Evolutionary conservation across 108 stramenopile genomes (phyloP).

Genomic region (Tribonema minus): DNA sequence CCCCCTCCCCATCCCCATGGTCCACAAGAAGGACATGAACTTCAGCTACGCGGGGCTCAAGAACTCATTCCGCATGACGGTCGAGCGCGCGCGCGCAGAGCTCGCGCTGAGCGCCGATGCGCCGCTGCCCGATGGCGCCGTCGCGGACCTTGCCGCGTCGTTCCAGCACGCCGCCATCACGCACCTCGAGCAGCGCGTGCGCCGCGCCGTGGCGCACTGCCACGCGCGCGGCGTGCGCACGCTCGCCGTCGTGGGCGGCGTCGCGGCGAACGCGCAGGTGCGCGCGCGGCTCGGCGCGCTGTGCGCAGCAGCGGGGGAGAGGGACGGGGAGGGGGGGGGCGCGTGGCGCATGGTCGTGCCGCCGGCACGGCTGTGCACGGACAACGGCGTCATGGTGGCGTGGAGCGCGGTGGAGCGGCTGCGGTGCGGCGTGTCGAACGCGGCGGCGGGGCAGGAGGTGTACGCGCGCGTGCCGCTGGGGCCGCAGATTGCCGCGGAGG

Average conservation of each 20-base stretch:
- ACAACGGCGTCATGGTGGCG: constrained; percentile 85
- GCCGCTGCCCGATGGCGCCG: constrained; percentile 27
- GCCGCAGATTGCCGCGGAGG: too few relatives aligned
- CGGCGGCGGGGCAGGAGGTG: constrained; percentile 40
- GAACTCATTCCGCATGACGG: constrained; percentile 71
- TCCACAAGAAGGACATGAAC: constrained; percentile 76
- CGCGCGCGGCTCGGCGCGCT: constrained; percentile 52
- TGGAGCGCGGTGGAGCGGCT: constrained; percentile 91
- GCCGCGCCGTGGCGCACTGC: constrained; percentile 65
- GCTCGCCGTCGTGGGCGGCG: constrained; percentile 93
- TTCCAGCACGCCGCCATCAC: constrained; percentile 86
- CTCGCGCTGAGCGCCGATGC: constrained; percentile 53
- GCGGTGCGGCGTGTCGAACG: constrained; percentile 72
- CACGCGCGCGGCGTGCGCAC: constrained; percentile 61
- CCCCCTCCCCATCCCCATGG: constrained; percentile 75
- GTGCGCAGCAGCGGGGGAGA: background rate
- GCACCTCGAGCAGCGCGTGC: constrained; percentile 82
- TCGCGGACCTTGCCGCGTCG: constrained; percentile 80
- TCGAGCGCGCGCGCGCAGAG: constrained; percentile 60
- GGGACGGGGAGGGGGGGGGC: constrained; percentile 1
- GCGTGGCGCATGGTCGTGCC: constrained; percentile 81
- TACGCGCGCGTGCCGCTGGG: constrained; percentile 50
- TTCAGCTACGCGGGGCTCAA: constrained; percentile 93
- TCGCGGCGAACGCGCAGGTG: constrained; percentile 87
- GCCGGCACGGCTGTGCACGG: constrained; percentile 85